A percentile compares a stretch with the other conserved stretches of the same genome.
Evolutionary conservation across 345 rosid genomes (phyloP).

Genomic region (Firmiana major): DNA sequence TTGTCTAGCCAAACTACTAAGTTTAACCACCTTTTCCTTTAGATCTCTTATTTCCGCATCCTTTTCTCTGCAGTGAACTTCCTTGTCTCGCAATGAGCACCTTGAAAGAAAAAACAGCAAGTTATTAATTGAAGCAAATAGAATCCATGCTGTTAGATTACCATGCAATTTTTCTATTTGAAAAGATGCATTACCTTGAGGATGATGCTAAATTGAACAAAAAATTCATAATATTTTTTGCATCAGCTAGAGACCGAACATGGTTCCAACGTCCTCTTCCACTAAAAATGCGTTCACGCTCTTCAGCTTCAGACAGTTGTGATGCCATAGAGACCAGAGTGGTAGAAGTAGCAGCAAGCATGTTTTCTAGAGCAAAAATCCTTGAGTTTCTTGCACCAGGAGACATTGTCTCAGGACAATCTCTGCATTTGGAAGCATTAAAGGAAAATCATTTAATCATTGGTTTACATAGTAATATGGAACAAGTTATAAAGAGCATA

Average conservation of each 20-base stretch:
- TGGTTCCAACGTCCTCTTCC: slow-evolving; percentile 99
- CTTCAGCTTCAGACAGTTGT: slow-evolving; percentile 98
- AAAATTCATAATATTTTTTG: slow-evolving; percentile 77
- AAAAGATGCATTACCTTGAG: slow-evolving; percentile 53
- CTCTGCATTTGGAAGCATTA: slow-evolving; percentile 43
- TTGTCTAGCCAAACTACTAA: slow-evolving; percentile 52
- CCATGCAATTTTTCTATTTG: not conserved
- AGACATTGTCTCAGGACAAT: slow-evolving; percentile 56
- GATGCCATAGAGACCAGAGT: slow-evolving; percentile 95
- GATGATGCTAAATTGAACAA: slow-evolving; percentile 82
- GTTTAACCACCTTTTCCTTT: slow-evolving; percentile 69
- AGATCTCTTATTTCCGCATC: slow-evolving; percentile 61
- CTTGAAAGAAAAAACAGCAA: slow-evolving; percentile 34
- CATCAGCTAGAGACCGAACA: slow-evolving; percentile 82
- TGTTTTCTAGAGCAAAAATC: slow-evolving; percentile 89
- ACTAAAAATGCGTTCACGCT: slow-evolving; percentile 73
- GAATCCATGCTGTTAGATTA: not conserved
- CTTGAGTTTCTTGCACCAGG: slow-evolving; percentile 98
- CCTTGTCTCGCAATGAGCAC: slow-evolving; percentile 78
- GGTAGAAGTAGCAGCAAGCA: slow-evolving; percentile 87
- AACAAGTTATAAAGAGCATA: not conserved
- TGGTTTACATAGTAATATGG: not conserved
- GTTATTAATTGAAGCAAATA: not conserved
- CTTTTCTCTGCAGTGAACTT: slow-evolving; percentile 74
- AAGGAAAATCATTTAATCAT: not conserved